Percentiles rank a stretch among this genome's conserved stretches.
These are phyloP conservation scores for Ophiostoma perfectum DNA, from an alignment of 2,329 filamentous ascomycete species.

Conservation along the genomic window DNA sequence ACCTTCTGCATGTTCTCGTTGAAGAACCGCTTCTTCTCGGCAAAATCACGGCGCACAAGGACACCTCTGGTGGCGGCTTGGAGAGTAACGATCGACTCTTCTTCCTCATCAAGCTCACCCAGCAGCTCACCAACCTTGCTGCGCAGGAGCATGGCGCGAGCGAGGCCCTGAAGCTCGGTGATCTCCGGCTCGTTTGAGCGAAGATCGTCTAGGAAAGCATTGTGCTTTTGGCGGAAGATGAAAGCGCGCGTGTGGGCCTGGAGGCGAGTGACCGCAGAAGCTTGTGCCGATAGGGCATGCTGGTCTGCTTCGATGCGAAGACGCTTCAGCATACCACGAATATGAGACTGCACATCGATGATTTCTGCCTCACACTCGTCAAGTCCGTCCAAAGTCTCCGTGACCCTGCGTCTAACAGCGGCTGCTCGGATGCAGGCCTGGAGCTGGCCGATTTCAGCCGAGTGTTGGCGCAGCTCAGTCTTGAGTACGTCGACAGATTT, in stretches of 20 bases:
- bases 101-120: constrained; percentile 72
- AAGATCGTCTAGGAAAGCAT: constrained; percentile 62
- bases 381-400: constrained; percentile 45
- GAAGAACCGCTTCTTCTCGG: constrained; percentile 82
- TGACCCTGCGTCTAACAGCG: constrained; percentile 48
- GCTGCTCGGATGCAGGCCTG: constrained; percentile 51
- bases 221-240: constrained; percentile 55
- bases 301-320: constrained; percentile 45
- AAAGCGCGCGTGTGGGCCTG: constrained; percentile 65
- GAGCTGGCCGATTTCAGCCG: constrained; percentile 41
- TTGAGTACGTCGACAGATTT: constrained; percentile 41
- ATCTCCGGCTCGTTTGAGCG: constrained; percentile 62
- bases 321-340: constrained; percentile 58
- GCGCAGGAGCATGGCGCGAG: constrained; percentile 73
- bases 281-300: constrained; percentile 54
- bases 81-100: constrained; percentile 67
- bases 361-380: constrained; percentile 43
- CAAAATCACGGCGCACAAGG: constrained; percentile 68
- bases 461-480: constrained; percentile 44
- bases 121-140: constrained; percentile 68
- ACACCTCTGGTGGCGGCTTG: constrained; percentile 70
- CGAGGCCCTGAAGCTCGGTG: constrained; percentile 65
- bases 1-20: constrained; percentile 98
- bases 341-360: constrained; percentile 51
- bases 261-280: constrained; percentile 52